Evolutionary conservation across 352 stramenopile genomes (phyloP), one percentile per base, ranked within the genome.

Genomic region (Phytophthora cajani): DNA sequence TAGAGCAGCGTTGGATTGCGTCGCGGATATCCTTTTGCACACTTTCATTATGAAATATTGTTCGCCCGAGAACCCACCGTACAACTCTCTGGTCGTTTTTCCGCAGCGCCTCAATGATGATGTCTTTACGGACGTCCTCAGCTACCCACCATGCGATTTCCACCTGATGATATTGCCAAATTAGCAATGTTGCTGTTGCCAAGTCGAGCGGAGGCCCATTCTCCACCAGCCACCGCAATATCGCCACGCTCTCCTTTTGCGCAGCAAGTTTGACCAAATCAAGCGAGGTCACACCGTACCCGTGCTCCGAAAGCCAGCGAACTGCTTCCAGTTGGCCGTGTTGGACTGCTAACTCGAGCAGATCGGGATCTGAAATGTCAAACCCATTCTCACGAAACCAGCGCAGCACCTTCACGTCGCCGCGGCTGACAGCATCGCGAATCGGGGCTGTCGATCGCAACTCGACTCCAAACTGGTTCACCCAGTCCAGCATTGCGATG

Each of bases 401-500:
- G 11, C 11, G 19, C 21, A 55, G 6, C 23, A 55, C 5, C n/a
- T 16, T 32, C 49, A 27, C 17, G 21, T 55, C 49, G 10, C 49
- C 49, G n/a, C 49, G 49, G 21, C 19, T 23, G 49, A 55, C 14
- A 16, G 21, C 49, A 16, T 33, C 17, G 1, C 49, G 49, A 17
- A 55, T 55, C 0, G 49, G 49, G 9, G 21, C 12, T 16, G 49
- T 55, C 11, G 49, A 55, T 17, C 49, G 49, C 49, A 36, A 1
- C 49, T 55, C 49, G 21, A 55, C 16, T 10, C 49, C 49, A 55
- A 36, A 55, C 21, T 27, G 49, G 14, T 5, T 55, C 19, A 55
- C 19, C 49, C 49, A 55, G 49, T 55, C 49, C 2, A 55, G 14
- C 16, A 55, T 55, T 32, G 10, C 10, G 8, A 33, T 27, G 49